Conservation (phyloP, 192 early-diverging fungal species). For the Spinellus fusiger region DNA sequence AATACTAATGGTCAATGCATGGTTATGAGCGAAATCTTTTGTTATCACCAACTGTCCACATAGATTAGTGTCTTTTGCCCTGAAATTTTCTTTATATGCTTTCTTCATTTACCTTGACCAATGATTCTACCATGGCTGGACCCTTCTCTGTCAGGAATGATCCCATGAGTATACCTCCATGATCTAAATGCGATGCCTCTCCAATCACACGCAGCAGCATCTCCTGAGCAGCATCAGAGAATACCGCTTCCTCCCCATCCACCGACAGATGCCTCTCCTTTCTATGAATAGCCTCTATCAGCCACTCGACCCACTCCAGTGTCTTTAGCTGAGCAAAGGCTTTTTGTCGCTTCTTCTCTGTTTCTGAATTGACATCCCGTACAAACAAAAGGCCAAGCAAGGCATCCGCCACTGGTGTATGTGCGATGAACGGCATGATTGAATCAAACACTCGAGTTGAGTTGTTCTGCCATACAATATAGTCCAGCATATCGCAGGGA, state of each 20-base stretch:
- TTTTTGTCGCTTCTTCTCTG: slow-evolving; percentile 12
- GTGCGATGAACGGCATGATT: slow-evolving; percentile 21
- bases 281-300: slow-evolving; percentile 13
- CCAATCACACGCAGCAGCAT: slow-evolving; percentile 24
- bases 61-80: background rate
- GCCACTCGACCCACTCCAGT: slow-evolving; percentile 14
- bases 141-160: slow-evolving; percentile 11
- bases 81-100: background rate
- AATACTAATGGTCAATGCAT: slow-evolving; percentile 8
- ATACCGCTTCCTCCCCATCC: slow-evolving; percentile 5
- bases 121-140: slow-evolving; percentile 2
- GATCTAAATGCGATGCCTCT: slow-evolving; percentile 19
- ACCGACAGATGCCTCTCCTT: background rate
- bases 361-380: slow-evolving; percentile 15
- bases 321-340: slow-evolving; percentile 4
- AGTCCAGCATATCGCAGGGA: slow-evolving; percentile 23
- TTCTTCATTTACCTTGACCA: slow-evolving; percentile 17
- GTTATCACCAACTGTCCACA: slow-evolving; percentile 10
- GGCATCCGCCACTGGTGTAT: slow-evolving; percentile 15
- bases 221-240: slow-evolving; percentile 12
- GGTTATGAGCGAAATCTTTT: background rate
- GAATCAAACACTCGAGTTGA: slow-evolving; percentile 18
- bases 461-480: slow-evolving; percentile 8
- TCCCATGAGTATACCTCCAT: slow-evolving; percentile 17
- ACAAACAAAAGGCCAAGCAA: slow-evolving; percentile 22